A percentile compares a stretch with the other conserved stretches of the same genome.
phyloP scores from a whole-genome alignment of 352 stramenopile species.

The Blastocystis sp. region DNA sequence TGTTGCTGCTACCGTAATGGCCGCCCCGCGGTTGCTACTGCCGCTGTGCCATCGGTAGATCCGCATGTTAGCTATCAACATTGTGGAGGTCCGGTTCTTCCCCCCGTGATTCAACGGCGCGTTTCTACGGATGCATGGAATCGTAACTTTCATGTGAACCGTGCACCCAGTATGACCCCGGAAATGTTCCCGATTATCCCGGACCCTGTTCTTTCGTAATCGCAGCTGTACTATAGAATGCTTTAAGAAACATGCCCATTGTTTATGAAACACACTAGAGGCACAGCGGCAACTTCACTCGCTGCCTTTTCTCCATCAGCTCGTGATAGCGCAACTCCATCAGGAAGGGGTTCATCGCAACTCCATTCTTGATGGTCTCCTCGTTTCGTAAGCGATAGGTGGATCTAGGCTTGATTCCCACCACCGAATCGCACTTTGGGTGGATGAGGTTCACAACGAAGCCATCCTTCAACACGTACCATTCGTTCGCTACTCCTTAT shows the following conservation, averaged over 20 bases:
- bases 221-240: background rate
- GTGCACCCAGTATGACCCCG: background rate
- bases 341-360: background rate
- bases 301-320: background rate
- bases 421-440: background rate
- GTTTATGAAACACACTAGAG: background rate
- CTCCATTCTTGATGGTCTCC: background rate
- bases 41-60: background rate
- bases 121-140: background rate
- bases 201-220: background rate
- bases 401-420: background rate
- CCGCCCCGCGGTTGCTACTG: background rate
- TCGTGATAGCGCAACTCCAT: background rate
- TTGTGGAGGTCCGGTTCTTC: background rate
- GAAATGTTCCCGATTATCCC: background rate
- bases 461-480: background rate
- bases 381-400: background rate
- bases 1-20: background rate
- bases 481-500: background rate
- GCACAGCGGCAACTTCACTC: background rate
- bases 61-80: background rate
- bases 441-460: conserved; percentile 18
- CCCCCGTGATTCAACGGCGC: background rate
- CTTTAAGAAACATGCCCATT: background rate
- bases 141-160: background rate